Base-by-base conservation (phyloP, 495 filamentous ascomycete species). In the Lasiosphaeris hirsuta region DNA sequence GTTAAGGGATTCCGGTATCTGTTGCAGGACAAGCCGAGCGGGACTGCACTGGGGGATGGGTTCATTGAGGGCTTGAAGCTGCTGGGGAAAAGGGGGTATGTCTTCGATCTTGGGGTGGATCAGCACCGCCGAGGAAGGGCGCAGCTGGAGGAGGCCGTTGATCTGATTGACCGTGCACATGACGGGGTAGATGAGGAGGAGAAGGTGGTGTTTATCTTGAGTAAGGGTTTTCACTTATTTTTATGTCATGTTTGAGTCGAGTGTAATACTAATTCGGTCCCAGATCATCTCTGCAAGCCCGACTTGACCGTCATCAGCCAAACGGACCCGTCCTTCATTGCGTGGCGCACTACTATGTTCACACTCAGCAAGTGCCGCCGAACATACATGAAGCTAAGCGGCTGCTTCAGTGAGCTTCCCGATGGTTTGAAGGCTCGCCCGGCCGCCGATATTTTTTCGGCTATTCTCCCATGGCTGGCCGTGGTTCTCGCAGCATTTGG, bases 221-320 rank as follows among this genome's bases (percentile, higher is more conserved):
- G 89, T 92, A 61, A 65, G 82, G 77, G 14, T 48, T 44, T n/a
- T n/a, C 39, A 17, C 13, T 14, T 19, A 9, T 18, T 47, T 47
- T 38, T 41, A 54, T 4, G 15, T 54, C 14, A 50, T 43, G 52
- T n/a, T 51, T 15, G 40, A 19, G 14, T 40, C 46, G 4, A 10
- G 15, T 15, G 9, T 13, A 4, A 2, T 3, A 1, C 39, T 54
- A 33, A 57, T 34, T 23, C 46, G 7, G 1, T 40, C 9, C 17
- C 47, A 90, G 88, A 96, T 66, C 91, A 96, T 69, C 76, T 96
- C 51, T 92, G 90, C 79, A 96, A 96, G 73, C 90, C 92, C 0
- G 84, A 90, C 64, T 73, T 96, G 15, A 79, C 72, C 46, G 74
- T 71, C 69, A 69, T 71, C 69, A 78, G 57, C 54, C 70, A 75